These are phyloP conservation scores for Mycena latifolia DNA, from an alignment of 768 basidiomycete species.

Conservation along the genomic window DNA sequence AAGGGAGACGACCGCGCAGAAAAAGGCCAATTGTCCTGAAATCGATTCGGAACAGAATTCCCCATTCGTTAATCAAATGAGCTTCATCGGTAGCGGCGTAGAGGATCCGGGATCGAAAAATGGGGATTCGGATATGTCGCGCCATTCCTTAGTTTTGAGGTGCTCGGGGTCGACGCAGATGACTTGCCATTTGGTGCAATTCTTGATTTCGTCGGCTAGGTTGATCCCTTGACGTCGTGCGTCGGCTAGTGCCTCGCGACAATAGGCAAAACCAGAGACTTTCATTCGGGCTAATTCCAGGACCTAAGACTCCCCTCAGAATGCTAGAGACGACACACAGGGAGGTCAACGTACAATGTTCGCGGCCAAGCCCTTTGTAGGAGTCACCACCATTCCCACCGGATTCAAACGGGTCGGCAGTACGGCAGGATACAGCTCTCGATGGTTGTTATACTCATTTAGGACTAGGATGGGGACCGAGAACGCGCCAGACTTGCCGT, in stretches of 20 bases:
- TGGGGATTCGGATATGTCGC: not conserved
- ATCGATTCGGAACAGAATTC: not conserved
- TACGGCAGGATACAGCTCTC: not conserved
- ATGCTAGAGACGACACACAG: not conserved
- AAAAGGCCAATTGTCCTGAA: too few species aligned
- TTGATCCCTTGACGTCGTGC: not conserved
- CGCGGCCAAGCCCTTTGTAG: not conserved
- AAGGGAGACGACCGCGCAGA: not conserved
- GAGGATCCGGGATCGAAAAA: too few species aligned
- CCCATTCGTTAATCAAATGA: too few species aligned
- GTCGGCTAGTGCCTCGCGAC: not conserved
- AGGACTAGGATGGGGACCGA: too few species aligned
- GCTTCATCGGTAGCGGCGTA: too few species aligned
- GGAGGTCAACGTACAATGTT: too few species aligned
- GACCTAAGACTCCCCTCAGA: not conserved
- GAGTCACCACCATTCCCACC: too few species aligned
- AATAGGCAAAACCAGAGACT: not conserved
- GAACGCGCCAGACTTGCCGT: too few species aligned
- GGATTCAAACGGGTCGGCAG: too few species aligned
- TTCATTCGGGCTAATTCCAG: not conserved
- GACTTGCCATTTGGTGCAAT: not conserved
- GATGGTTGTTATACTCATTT: too few species aligned
- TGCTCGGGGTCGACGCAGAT: constrained; percentile 10
- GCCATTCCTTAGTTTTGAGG: not conserved
- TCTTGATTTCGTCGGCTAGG: not conserved